Base-by-base conservation (phyloP, 179 eudicot genomes). In the Beta macrorhiza region DNA sequence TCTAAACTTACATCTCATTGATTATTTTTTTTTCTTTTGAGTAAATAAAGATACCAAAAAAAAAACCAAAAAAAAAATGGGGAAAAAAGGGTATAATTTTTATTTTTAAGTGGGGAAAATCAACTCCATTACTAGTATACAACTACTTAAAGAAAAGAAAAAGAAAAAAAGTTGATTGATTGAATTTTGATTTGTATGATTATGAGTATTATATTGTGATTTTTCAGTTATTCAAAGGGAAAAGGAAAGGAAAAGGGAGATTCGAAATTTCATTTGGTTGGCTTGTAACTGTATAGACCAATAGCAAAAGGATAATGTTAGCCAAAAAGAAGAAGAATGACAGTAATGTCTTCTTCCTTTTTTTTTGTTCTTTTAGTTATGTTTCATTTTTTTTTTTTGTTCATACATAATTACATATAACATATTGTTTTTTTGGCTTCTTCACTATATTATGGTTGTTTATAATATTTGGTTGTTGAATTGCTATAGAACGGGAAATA, bases 1-100 rank as follows among this genome's bases (percentile, higher is more conserved):
- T 76, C 90, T 5, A 85, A 88, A 65, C 61, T 82, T 61, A 85
- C 88, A 65, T 42, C 84, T 59, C 83, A 87, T 15, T 87, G 0
- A 45, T 72, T 19, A 20, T 16, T 62, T 8, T 45, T 67, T 51
- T 45, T 22, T 45, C 4, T 44, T 72, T 80, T 51, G 58, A 42
- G 75, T 72, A 72, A 72, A 72, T 72, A 72, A 72, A 72, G 56
- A 12, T 49, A 72, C 7, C 2, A 4, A 4, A 68, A 47, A 68
- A 47, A 16, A 16, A 44, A 12, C 16, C 25, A 25, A 25, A 68
- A 68, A 7, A 68, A 44, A 15, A 5, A 19, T 49, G 1, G 49
- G 10, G 57, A 15, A 71, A 32, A 71, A 47, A 7, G 42, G 42
- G 42, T 37, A 37, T 37, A 32, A 2, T 44, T 67, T 67, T 67